phyloP scores from a whole-genome alignment of 495 filamentous ascomycete species.

The Glonium stellatum region DNA sequence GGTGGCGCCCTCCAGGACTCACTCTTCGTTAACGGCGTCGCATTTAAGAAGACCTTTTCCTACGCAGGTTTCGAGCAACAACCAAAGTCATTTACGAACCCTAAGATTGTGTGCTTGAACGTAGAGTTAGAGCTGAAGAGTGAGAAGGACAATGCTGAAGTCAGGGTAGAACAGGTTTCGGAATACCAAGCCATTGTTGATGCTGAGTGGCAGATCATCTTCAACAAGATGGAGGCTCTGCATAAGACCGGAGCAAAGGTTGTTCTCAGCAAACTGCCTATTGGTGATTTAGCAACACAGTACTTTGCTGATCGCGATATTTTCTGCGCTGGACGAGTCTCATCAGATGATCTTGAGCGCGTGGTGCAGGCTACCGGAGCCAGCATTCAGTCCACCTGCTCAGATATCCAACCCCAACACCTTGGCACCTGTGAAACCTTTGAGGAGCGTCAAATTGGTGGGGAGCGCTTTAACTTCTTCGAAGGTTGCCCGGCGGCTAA shows the following conservation, averaged over 20 bases:
- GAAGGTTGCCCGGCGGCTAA: constrained; percentile 90
- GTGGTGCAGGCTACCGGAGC: constrained; percentile 92
- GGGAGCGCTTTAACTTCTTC: constrained; percentile 97
- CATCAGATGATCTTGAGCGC: constrained; percentile 90
- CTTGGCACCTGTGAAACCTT: constrained; percentile 86
- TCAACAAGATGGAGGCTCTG: constrained; percentile 93
- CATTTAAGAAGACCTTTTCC: constrained; percentile 99
- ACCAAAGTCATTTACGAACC: constrained; percentile 88
- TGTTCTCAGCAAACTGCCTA: constrained; percentile 92
- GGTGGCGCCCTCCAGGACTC: constrained; percentile 96
- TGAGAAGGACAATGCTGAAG: constrained; percentile 98
- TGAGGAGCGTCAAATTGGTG: constrained; percentile 93
- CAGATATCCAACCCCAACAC: constrained; percentile 83
- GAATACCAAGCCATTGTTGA: constrained; percentile 99
- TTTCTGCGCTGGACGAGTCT: constrained; percentile 94
- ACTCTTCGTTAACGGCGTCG: constrained; percentile 94
- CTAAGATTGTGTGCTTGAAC: constrained; percentile 92
- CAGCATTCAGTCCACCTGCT: constrained; percentile 90
- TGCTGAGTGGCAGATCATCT: constrained; percentile 99
- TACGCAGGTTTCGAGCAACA: constrained; percentile 99
- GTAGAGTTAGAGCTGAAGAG: constrained; percentile 96
- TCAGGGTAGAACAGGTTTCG: constrained; percentile 94
- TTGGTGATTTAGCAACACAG: constrained; percentile 95
- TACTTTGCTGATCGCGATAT: constrained; percentile 94
- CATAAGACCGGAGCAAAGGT: constrained; percentile 93